These are phyloP conservation scores for Trametes villosa DNA, from an alignment of 768 basidiomycete genomes.

Conservation along the genomic window DNA sequence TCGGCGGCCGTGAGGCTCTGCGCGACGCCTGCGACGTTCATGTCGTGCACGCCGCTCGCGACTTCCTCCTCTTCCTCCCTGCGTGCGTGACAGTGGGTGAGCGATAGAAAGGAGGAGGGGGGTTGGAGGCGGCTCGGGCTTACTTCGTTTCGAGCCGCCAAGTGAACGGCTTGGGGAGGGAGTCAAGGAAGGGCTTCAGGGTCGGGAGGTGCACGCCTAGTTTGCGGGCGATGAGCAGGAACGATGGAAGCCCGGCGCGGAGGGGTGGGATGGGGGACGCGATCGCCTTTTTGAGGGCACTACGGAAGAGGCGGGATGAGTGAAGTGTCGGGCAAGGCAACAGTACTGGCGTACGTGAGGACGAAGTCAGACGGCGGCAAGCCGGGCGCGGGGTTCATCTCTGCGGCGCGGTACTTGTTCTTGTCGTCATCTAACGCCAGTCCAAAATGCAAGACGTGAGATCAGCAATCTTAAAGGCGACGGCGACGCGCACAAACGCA, in stretches of 20 bases:
- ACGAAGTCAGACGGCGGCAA: slow-evolving; percentile 37
- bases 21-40: slow-evolving; percentile 34
- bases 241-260: slow-evolving; percentile 34
- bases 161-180: slow-evolving; percentile 41
- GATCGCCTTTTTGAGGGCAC: slow-evolving; percentile 37
- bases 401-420: slow-evolving; percentile 29
- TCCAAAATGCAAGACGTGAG: slow-evolving; percentile 26
- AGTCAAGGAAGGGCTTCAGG: slow-evolving; percentile 43
- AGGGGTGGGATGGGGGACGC: slow-evolving; percentile 37
- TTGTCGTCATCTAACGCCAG: slow-evolving; percentile 39
- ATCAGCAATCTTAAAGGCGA: background rate
- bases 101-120: no score
- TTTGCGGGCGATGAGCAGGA: slow-evolving; percentile 37
- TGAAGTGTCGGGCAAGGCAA: background rate
- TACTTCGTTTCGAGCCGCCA: slow-evolving; percentile 40
- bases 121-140: background rate
- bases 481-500: slow-evolving; percentile 1
- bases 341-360: slow-evolving; percentile 30
- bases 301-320: slow-evolving; percentile 7
- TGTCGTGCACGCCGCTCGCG: slow-evolving; percentile 33
- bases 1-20: slow-evolving; percentile 32
- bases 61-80: slow-evolving; percentile 38
- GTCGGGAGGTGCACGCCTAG: slow-evolving; percentile 33
- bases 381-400: slow-evolving; percentile 25
- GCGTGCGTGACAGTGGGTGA: no score